These are phyloP conservation scores for Saitozyma sp. DNA, from an alignment of 768 basidiomycete species.

Conservation along the genomic window DNA sequence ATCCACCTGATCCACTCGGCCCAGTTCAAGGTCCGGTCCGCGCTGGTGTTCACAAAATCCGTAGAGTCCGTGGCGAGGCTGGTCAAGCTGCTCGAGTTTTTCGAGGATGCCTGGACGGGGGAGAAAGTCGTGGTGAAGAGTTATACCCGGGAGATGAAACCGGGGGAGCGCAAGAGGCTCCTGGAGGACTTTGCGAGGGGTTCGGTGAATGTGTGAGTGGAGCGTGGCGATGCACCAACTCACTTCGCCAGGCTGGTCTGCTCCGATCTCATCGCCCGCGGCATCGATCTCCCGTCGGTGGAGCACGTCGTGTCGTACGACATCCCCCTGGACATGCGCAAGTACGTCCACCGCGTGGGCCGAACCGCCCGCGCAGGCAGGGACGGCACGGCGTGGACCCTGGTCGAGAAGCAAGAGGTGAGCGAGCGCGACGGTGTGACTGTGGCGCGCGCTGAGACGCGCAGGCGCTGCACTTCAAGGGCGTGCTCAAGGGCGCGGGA, in stretches of 20 bases:
- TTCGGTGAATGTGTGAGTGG: constrained; percentile 75
- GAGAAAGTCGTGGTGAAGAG: constrained; percentile 59
- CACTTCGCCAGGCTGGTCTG: constrained; percentile 71
- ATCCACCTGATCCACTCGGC: constrained; percentile 74
- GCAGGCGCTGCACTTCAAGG: constrained; percentile 87
- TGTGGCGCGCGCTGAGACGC: neutral
- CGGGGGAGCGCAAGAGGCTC: constrained; percentile 70
- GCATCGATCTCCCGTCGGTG: constrained; percentile 90
- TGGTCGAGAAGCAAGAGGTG: constrained; percentile 82
- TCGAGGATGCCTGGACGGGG: constrained; percentile 60
- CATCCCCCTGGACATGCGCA: constrained; percentile 92
- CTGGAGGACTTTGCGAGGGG: constrained; percentile 78
- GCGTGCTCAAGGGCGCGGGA: constrained; percentile 69
- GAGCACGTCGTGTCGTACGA: constrained; percentile 95
- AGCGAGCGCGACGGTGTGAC: constrained; percentile 21
- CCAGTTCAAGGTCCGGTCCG: constrained; percentile 62
- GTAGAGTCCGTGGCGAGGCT: constrained; percentile 85
- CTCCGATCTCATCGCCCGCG: constrained; percentile 92
- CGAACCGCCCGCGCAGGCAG: constrained; percentile 92
- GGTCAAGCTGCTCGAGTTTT: constrained; percentile 75
- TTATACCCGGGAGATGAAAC: constrained; percentile 82
- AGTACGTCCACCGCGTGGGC: constrained; percentile 96
- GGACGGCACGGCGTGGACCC: constrained; percentile 83
- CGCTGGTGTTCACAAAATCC: constrained; percentile 94
- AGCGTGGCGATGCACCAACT: neutral